Conservation (phyloP, 2,329 filamentous ascomycete genomes). For the Pseudopyricularia javanii region DNA sequence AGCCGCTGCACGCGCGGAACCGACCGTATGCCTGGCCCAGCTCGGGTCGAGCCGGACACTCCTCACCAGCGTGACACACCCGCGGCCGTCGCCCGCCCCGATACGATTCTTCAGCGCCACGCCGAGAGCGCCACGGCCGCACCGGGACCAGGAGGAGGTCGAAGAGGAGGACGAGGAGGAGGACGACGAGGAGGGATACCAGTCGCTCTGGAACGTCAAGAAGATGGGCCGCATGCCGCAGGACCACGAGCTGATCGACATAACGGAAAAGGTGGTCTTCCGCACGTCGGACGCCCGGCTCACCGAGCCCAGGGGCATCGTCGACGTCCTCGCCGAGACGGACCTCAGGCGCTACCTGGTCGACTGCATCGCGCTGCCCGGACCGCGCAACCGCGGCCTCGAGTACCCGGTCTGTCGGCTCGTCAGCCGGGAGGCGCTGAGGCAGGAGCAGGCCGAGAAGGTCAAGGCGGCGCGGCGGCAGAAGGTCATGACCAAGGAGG, state of each 20-base stretch:
- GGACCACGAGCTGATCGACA: neutral
- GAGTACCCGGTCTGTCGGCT: conserved; percentile 57
- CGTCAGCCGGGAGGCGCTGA: conserved; percentile 41
- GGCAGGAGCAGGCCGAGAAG: conserved; percentile 28
- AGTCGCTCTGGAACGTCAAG: neutral
- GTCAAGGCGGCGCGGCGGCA: conserved; percentile 25
- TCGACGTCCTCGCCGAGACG: conserved; percentile 26
- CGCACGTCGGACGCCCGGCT: conserved; percentile 22
- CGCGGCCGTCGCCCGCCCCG: neutral
- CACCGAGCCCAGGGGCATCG: conserved; percentile 23
- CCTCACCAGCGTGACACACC: neutral
- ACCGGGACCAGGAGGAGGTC: neutral
- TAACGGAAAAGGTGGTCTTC: conserved; percentile 12
- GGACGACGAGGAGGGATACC: neutral
- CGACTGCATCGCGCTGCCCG: conserved; percentile 26
- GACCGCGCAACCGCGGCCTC: conserved; percentile 1
- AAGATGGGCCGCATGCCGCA: conserved; percentile 14
- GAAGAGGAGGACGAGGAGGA: neutral
- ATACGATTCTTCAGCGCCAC: neutral
- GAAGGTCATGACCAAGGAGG: conserved; percentile 47
- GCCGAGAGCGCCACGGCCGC: neutral
- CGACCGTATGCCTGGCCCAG: neutral
- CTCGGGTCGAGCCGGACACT: neutral
- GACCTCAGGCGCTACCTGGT: conserved; percentile 22
- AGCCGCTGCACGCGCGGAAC: neutral